These are phyloP conservation scores for Sporothrix variecibatus DNA, from an alignment of 2,329 filamentous ascomycete genomes.

Conservation along the genomic window DNA sequence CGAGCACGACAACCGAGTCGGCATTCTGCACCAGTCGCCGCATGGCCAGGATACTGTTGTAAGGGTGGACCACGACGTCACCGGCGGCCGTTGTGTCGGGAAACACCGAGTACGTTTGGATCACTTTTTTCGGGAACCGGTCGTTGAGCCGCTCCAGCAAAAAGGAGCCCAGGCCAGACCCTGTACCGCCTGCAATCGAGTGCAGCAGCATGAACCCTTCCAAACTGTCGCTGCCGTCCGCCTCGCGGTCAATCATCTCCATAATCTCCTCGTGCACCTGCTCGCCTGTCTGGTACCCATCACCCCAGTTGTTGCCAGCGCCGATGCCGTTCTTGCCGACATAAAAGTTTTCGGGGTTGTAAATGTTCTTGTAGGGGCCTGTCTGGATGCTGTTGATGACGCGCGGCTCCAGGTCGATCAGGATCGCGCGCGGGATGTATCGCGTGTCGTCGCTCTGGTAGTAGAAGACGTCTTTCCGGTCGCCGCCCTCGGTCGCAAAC, in stretches of 20 bases:
- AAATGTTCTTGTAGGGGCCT: constrained; percentile 95
- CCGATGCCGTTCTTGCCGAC: constrained; percentile 91
- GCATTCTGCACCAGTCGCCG: constrained; percentile 90
- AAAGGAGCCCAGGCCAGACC: constrained; percentile 93
- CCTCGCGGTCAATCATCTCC: constrained; percentile 99
- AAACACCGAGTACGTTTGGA: constrained; percentile 98
- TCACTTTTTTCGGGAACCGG: constrained; percentile 96
- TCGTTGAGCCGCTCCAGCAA: constrained; percentile 95
- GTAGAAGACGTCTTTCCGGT: constrained; percentile 99
- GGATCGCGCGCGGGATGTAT: constrained; percentile 94
- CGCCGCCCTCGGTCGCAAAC: constrained; percentile 95
- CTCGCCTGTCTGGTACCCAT: constrained; percentile 92
- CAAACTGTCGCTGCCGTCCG: constrained; percentile 94
- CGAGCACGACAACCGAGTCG: constrained; percentile 94
- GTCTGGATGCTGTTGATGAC: constrained; percentile 91
- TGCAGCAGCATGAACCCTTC: constrained; percentile 99
- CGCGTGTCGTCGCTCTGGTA: constrained; percentile 98
- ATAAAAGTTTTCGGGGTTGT: constrained; percentile 99
- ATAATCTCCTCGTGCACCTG: constrained; percentile 93
- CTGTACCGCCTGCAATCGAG: constrained; percentile 95
- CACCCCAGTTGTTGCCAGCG: constrained; percentile 97
- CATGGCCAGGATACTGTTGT: constrained; percentile 95
- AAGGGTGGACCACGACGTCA: constrained; percentile 96
- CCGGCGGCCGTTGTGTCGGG: constrained; percentile 84
- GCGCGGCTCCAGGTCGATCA: constrained; percentile 91